phyloP scores from a whole-genome alignment of 345 rosid species.

The Populus nigra region DNA sequence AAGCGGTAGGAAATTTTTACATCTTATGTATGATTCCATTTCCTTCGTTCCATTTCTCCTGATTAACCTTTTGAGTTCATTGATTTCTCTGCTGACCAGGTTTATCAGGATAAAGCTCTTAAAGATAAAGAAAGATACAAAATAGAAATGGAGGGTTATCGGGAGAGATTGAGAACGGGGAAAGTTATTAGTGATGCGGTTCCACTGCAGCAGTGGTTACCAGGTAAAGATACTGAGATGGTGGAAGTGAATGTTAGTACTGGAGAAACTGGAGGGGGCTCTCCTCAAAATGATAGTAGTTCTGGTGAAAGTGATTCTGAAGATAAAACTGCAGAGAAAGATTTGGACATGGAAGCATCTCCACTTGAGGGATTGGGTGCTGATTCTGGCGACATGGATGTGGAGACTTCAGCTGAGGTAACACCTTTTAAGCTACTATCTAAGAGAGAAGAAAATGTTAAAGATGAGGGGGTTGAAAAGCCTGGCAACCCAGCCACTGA shows the following conservation, averaged over 20 bases:
- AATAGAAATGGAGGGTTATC: conserved; percentile 80
- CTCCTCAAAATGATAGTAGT: conserved; percentile 42
- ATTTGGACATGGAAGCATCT: conserved; percentile 37
- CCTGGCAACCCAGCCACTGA: conserved; percentile 8
- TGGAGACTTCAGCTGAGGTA: conserved; percentile 15
- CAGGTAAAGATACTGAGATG: conserved; percentile 46
- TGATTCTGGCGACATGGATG: conserved; percentile 18
- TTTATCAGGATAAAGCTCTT: conserved; percentile 68
- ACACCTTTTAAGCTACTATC: not conserved
- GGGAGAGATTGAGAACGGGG: conserved; percentile 60
- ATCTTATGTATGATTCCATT: not conserved
- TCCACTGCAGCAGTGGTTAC: conserved; percentile 69
- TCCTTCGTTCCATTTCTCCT: not conserved
- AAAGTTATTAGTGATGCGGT: conserved; percentile 60
- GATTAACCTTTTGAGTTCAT: not conserved
- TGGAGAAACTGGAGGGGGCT: conserved; percentile 51
- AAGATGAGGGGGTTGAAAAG: not conserved
- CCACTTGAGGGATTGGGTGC: conserved; percentile 11
- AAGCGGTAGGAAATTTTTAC: conserved; percentile 42
- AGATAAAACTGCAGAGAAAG: conserved; percentile 33
- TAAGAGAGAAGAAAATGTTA: not conserved
- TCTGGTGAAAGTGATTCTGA: conserved; percentile 53
- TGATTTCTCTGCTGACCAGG: conserved; percentile 1
- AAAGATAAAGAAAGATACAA: conserved; percentile 87
- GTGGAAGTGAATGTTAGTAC: conserved; percentile 44